A percentile compares a stretch with the other conserved stretches of the same genome.
phyloP scores from a whole-genome alignment of 176 grass and related monocot species.

The Lolium rigidum region DNA sequence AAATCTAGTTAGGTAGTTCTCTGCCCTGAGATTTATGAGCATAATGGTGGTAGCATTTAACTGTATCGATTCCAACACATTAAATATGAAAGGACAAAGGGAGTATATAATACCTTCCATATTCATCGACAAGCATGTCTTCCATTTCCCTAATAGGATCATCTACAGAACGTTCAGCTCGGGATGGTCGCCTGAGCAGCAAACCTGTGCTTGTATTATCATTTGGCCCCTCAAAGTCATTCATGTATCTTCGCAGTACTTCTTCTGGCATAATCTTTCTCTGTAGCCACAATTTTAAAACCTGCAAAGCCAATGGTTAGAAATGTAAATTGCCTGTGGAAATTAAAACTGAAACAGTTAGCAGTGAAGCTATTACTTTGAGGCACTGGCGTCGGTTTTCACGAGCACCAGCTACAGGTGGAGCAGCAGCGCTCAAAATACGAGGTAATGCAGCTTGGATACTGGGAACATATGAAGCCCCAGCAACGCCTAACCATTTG shows the following conservation, averaged over 20 bases:
- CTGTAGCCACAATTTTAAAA: constrained; percentile 94
- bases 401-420: constrained; percentile 78
- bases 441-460: constrained; percentile 90
- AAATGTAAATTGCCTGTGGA: constrained; percentile 15
- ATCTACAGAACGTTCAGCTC: constrained; percentile 91
- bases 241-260: constrained; percentile 67
- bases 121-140: constrained; percentile 96
- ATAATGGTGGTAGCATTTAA: neutral
- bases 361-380: constrained; percentile 59
- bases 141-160: constrained; percentile 99
- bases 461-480: constrained; percentile 76
- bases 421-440: constrained; percentile 87
- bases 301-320: constrained; percentile 54
- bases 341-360: constrained; percentile 18
- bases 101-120: constrained; percentile 84
- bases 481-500: constrained; percentile 69
- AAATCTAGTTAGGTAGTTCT: constrained; percentile 9
- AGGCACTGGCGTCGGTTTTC: constrained; percentile 97
- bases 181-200: constrained; percentile 65
- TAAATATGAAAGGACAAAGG: neutral
- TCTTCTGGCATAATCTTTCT: constrained; percentile 97
- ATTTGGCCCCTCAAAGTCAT: constrained; percentile 80
- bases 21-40: neutral
- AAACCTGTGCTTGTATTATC: constrained; percentile 63
- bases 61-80: neutral